phyloP scores from a whole-genome alignment of 208 protist genomes.

The Trypanosoma scelopori region DNA sequence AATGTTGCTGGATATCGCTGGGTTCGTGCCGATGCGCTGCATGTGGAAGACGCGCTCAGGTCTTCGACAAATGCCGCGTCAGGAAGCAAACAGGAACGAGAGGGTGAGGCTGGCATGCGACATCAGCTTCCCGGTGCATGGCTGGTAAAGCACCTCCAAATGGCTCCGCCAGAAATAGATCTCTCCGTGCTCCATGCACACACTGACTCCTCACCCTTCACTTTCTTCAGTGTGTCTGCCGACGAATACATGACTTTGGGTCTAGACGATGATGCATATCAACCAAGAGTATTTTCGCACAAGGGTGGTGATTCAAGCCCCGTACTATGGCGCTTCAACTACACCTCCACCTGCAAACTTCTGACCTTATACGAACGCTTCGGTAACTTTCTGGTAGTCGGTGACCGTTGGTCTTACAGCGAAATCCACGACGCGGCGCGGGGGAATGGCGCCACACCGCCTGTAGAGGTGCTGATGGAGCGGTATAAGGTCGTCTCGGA shows the following conservation, averaged over 20 bases:
- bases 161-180: slow-evolving; percentile 14
- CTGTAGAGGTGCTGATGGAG: slow-evolving; percentile 32
- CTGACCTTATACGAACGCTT: slow-evolving; percentile 54
- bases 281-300: slow-evolving; percentile 8
- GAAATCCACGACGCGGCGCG: slow-evolving; percentile 1
- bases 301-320: neutral
- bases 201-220: neutral
- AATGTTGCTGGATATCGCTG: slow-evolving; percentile 15
- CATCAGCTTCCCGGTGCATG: slow-evolving; percentile 11
- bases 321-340: slow-evolving; percentile 26
- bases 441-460: neutral
- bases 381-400: slow-evolving; percentile 58
- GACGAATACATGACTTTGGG: slow-evolving; percentile 46
- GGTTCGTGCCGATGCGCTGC: slow-evolving; percentile 18
- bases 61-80: neutral
- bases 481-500: slow-evolving; percentile 29
- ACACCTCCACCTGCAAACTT: slow-evolving; percentile 37
- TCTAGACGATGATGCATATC: slow-evolving; percentile 15
- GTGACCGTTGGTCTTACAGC: slow-evolving; percentile 45
- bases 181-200: slow-evolving; percentile 10
- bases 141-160: slow-evolving; percentile 1
- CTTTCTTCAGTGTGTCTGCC: slow-evolving; percentile 50
- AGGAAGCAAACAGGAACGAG: neutral
- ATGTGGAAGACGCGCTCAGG: slow-evolving; percentile 19
- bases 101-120: neutral